Evolutionary conservation across 2,329 filamentous ascomycete species (phyloP), one percentile per base, ranked within the genome.

Genomic region (Ophiostoma pallidulum): DNA sequence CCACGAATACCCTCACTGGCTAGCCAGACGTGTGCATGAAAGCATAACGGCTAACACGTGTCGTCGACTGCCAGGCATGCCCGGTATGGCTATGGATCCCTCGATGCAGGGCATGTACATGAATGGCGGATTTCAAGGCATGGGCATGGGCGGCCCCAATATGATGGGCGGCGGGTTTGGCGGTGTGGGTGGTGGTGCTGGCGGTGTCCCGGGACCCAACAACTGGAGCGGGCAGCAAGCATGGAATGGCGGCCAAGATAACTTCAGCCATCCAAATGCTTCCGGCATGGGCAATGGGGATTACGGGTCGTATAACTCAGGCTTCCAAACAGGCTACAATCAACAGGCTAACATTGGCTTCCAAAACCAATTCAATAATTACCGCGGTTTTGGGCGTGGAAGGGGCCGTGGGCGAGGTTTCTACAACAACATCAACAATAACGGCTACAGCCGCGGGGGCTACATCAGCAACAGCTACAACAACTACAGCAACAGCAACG

Each of bases 231-330:
- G 76, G 73, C 82, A 84, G 71, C 82, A 86, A 72, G 80, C 82
- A 75, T 88, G 83, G 84, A 85, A 82, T 82, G 78, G 80, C 75
- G 78, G 80, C 75, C 82, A 84, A 83, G 83, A 86, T 86, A 88
- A 86, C 84, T 87, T 80, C 82, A 89, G 80, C 81, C 72, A 83
- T 77, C 77, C 80, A 84, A 87, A 80, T 85, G 80, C 80, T 78
- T 77, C 78, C 76, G 80, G 80, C 75, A 86, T 86, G 78, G 81
- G 80, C 70, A 75, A 75, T 74, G 80, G 82, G 85, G 83, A 86
- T 71, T 87, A 78, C 80, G 83, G 82, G 71, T 76, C 77, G 71
- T 81, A 82, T 78, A 84, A 84, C 74, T 74, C 80, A 74, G 82
- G 81, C 71, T 86, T 77, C 74, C 76, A 77, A 67, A 82, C 82